phyloP scores from a whole-genome alignment of 441 rosid genomes.

The Manihot esculenta region DNA sequence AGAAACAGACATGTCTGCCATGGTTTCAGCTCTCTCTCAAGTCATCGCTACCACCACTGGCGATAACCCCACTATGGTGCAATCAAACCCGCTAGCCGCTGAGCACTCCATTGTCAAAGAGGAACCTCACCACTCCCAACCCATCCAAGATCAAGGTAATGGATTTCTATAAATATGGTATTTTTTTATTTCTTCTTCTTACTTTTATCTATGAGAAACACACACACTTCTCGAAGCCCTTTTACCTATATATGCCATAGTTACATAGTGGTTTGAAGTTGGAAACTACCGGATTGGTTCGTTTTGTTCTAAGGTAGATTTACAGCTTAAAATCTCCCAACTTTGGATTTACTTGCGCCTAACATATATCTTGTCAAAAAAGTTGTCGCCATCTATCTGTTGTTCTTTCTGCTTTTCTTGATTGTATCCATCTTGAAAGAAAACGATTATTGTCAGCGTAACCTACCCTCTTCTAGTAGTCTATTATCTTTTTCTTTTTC shows the following conservation, averaged over 20 bases:
- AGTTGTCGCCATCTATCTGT: conserved; percentile 15
- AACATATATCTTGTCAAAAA: conserved; percentile 10
- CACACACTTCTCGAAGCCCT: not conserved
- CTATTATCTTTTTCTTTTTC: not conserved
- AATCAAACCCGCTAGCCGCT: conserved; percentile 16
- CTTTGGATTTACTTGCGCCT: not conserved
- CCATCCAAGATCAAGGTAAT: conserved; percentile 56
- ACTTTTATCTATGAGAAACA: not conserved
- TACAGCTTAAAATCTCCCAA: not conserved
- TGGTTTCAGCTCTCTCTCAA: conserved; percentile 71
- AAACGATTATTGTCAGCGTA: too few relatives aligned
- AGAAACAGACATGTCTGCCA: conserved; percentile 73
- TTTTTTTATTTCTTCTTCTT: not conserved
- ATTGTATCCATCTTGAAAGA: too few relatives aligned
- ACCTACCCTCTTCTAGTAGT: not conserved
- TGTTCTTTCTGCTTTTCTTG: not conserved
- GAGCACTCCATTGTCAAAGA: conserved; percentile 35
- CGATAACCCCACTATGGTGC: conserved; percentile 26
- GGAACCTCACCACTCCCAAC: conserved; percentile 38
- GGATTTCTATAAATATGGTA: not conserved
- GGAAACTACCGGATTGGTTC: not conserved
- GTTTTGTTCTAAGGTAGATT: not conserved
- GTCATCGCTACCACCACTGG: conserved; percentile 40
- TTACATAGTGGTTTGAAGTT: not conserved
- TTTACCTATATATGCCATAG: not conserved